Base-by-base conservation (phyloP, 805 yeast genomes). In the Wickerhamomyces sydowiorum region DNA sequence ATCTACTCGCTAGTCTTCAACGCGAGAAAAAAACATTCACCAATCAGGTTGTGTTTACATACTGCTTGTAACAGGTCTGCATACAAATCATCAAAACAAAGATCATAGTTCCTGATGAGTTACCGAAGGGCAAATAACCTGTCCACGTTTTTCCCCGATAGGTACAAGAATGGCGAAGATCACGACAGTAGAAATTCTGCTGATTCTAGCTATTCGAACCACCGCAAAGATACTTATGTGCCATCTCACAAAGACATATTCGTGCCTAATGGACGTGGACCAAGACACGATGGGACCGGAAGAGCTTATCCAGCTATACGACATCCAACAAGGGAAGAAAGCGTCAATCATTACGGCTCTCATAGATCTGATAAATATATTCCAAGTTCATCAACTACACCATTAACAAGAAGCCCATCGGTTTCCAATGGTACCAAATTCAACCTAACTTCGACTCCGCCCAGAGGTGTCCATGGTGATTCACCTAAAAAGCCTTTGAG, bases 61-160 rank as follows among this genome's bases (percentile, higher is more conserved):
- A n/a, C n/a, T n/a, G n/a, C n/a, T n/a, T n/a, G n/a, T n/a, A n/a
- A n/a, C n/a, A n/a, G n/a, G n/a, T n/a, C n/a, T n/a, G n/a, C n/a
- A n/a, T n/a, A n/a, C n/a, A n/a, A n/a, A n/a, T n/a, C n/a, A n/a
- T n/a, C n/a, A n/a, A n/a, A n/a, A n/a, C n/a, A n/a, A n/a, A n/a
- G n/a, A n/a, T n/a, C n/a, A n/a, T n/a, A n/a, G n/a, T 32, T 4
- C 10, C 8, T 7, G 17, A 39, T 41, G 43, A 30, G 37, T 14
- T 33, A 32, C 15, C 24, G 38, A 28, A 25, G 31, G 30, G 13
- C 39, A 15, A 32, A 37, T 29, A 38, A 35, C 20, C 18, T 41
- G 20, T 31, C 44, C 9, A 23, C 23, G 3, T 41, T 41, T 30
- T 41, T 41, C 18, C 44, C 44, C 9, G 44, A 41, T 3, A 41